These are phyloP conservation scores for Kernera saxatilis DNA, from an alignment of 345 rosid genomes.

Conservation along the genomic window DNA sequence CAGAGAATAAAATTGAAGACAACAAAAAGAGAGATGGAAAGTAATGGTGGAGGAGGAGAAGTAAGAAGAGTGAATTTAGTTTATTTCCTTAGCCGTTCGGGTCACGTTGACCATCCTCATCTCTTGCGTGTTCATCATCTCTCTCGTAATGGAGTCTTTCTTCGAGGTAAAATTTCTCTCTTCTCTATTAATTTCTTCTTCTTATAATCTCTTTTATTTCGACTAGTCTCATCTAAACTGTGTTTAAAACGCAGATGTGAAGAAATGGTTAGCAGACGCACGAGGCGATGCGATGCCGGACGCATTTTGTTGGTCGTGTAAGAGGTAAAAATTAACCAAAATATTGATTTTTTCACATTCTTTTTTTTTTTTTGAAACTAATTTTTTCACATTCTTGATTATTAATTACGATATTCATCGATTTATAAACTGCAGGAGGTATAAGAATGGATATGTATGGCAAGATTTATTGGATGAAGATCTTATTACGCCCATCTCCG, in stretches of 20 bases:
- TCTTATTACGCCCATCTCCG: constrained; percentile 67
- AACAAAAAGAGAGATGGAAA: constrained; percentile 10
- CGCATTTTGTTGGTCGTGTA: constrained; percentile 68
- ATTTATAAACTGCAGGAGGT: constrained; percentile 40
- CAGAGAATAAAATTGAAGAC: constrained; percentile 2
- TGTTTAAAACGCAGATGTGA: constrained; percentile 44
- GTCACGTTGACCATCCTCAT: constrained; percentile 66
- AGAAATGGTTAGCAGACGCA: constrained; percentile 64
- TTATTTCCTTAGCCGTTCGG: constrained; percentile 58
- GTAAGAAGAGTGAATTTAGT: constrained; percentile 54
- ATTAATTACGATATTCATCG: neutral
- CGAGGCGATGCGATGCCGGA: constrained; percentile 68
- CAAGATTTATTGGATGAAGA: constrained; percentile 72
- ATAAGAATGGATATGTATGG: constrained; percentile 67
- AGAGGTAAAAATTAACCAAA: constrained; percentile 38
- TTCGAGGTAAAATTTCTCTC: constrained; percentile 43
- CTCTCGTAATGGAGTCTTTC: constrained; percentile 46
- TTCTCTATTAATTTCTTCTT: neutral
- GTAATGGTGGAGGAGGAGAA: constrained; percentile 40
- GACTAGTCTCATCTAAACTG: neutral
- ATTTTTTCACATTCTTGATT: neutral
- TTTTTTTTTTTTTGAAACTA: neutral
- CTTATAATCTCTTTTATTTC: neutral
- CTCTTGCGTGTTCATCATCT: constrained; percentile 57
- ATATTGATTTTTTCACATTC: neutral